phyloP scores from a whole-genome alignment of 371 early-diverging fungal genomes.

The Saksenaea oblongispora region DNA sequence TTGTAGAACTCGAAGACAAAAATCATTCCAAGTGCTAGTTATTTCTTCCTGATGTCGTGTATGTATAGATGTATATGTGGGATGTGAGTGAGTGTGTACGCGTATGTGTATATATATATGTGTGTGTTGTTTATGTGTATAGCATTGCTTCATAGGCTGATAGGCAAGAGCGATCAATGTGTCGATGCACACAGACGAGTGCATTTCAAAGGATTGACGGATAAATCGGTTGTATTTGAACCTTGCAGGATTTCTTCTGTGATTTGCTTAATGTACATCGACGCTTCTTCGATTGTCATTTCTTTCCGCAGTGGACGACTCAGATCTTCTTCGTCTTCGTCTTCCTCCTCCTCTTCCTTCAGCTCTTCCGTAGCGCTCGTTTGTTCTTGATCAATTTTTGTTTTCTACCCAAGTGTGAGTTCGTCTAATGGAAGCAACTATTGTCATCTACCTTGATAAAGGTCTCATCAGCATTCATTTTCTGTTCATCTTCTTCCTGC shows the following conservation, averaged over 20 bases:
- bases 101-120: no score
- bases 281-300: neutral
- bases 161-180: no score
- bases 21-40: neutral
- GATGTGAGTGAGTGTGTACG: neutral
- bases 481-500: neutral
- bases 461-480: neutral
- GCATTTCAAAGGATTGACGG: neutral
- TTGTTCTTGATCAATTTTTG: neutral
- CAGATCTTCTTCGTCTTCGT: neutral
- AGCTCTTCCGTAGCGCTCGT: neutral
- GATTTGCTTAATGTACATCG: neutral
- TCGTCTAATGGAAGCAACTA: neutral
- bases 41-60: neutral
- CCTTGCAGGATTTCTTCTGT: neutral
- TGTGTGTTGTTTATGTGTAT: no score
- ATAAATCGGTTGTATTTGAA: neutral
- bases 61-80: neutral
- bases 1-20: constrained; percentile 31
- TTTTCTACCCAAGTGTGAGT: neutral
- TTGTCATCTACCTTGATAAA: neutral
- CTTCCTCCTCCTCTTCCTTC: neutral
- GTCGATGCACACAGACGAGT: no score
- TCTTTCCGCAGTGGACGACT: constrained; percentile 1
- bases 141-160: no score